phyloP scores from a whole-genome alignment of 768 basidiomycete genomes.

The Mycena rosella region DNA sequence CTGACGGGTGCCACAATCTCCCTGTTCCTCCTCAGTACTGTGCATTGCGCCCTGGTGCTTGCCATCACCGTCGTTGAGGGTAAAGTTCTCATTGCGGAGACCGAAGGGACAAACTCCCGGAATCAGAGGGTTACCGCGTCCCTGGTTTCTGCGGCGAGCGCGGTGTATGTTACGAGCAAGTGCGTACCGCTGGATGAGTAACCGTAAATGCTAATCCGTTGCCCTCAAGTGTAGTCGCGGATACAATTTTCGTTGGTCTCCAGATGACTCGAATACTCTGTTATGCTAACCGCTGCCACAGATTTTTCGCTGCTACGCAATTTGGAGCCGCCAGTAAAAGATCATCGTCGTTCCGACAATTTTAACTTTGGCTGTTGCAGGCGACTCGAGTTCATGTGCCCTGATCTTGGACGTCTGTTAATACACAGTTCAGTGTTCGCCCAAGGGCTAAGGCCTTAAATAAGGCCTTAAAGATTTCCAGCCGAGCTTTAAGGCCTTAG shows the following conservation, averaged over 20 bases:
- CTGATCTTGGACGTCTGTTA: too few relatives aligned
- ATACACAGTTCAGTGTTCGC: too few relatives aligned
- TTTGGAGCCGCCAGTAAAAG: conserved; percentile 7
- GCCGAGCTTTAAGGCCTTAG: too few relatives aligned
- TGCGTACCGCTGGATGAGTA: conserved; percentile 2
- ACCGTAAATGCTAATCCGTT: neutral
- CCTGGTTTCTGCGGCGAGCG: neutral
- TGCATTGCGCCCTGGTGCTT: conserved; percentile 12
- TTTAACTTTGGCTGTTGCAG: neutral
- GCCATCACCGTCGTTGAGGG: too few relatives aligned
- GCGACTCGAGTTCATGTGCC: too few relatives aligned
- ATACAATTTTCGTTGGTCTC: conserved; percentile 22
- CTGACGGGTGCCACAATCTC: neutral
- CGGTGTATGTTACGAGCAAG: conserved; percentile 19
- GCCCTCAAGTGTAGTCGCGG: conserved; percentile 9
- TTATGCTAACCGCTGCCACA: neutral
- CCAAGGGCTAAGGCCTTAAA: too few relatives aligned
- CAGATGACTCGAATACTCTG: too few relatives aligned
- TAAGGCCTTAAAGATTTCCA: too few relatives aligned
- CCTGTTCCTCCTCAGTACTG: conserved; percentile 16
- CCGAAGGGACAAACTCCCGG: too few relatives aligned
- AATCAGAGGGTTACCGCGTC: too few relatives aligned
- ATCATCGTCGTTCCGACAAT: conserved; percentile 14
- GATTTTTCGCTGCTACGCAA: conserved; percentile 27
- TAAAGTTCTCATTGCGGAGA: too few relatives aligned